Evolutionary conservation across 176 grass and related monocot genomes (phyloP).

Genomic region (Zoysia japonica): DNA sequence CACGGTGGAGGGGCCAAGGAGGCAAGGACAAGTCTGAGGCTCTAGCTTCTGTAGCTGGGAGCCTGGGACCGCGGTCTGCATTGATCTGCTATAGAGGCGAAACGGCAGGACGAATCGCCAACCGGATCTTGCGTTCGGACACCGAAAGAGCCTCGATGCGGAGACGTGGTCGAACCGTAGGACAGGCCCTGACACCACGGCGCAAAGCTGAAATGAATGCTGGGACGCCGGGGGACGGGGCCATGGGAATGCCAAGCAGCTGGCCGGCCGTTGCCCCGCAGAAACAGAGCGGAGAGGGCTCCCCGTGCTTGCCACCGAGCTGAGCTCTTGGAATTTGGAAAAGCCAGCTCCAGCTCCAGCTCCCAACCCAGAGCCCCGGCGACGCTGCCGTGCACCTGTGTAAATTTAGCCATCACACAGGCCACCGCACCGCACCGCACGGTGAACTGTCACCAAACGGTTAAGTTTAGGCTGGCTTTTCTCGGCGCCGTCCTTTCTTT

Average conservation of each 20-base stretch:
- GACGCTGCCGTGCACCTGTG: not conserved
- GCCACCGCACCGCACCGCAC: not conserved
- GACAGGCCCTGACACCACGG: not conserved
- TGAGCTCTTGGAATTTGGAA: no score
- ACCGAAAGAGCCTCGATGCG: not conserved
- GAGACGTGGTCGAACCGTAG: not conserved
- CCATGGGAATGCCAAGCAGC: not conserved
- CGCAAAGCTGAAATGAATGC: not conserved
- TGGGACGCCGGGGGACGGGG: not conserved
- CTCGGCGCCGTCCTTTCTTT: not conserved
- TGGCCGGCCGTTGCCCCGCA: not conserved
- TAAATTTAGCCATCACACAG: not conserved
- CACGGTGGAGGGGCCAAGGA: not conserved
- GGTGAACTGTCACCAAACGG: not conserved
- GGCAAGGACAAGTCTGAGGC: no score
- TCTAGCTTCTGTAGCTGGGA: not conserved
- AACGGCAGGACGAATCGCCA: not conserved
- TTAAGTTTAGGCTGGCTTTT: conserved; percentile 9
- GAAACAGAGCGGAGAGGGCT: not conserved
- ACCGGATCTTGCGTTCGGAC: not conserved
- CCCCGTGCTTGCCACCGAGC: not conserved
- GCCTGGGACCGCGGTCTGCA: not conserved
- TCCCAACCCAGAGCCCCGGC: not conserved
- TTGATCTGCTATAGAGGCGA: not conserved
- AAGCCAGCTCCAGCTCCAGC: not conserved